Conservation (phyloP, 257 asterid species). For the Solanum dulcamara region DNA sequence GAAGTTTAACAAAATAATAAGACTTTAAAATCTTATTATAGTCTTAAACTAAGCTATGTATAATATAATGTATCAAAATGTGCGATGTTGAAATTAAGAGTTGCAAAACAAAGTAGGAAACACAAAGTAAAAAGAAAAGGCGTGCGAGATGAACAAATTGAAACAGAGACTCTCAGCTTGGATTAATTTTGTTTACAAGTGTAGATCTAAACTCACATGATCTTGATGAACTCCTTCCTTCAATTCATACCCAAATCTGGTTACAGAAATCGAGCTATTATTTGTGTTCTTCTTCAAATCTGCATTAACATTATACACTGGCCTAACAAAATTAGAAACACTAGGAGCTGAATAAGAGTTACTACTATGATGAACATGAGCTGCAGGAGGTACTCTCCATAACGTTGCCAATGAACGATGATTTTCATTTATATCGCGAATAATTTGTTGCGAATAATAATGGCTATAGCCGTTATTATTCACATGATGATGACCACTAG, state of each 20-base stretch:
- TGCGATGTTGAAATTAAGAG: not conserved
- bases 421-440: constrained; percentile 33
- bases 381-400: constrained; percentile 40
- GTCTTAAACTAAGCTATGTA: not conserved
- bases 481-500: constrained; percentile 12
- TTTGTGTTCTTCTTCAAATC: constrained; percentile 9
- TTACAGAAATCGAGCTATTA: constrained; percentile 19
- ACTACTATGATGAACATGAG: not conserved
- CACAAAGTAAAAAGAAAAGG: not conserved
- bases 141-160: not conserved
- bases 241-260: constrained; percentile 31
- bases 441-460: constrained; percentile 1
- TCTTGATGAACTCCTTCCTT: constrained; percentile 52
- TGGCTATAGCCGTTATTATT: not conserved
- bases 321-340: constrained; percentile 4
- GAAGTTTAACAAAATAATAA: not conserved
- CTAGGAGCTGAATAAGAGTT: not conserved
- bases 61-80: not conserved
- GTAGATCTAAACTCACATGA: constrained; percentile 86
- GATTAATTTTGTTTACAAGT: constrained; percentile 23
- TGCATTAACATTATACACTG: constrained; percentile 9
- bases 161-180: not conserved
- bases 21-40: not conserved
- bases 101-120: not conserved
- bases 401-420: not conserved